Evolutionary conservation across 2,329 filamentous ascomycete species (phyloP), one percentile per base, ranked within the genome.

Genomic region (Penicillium italicum): DNA sequence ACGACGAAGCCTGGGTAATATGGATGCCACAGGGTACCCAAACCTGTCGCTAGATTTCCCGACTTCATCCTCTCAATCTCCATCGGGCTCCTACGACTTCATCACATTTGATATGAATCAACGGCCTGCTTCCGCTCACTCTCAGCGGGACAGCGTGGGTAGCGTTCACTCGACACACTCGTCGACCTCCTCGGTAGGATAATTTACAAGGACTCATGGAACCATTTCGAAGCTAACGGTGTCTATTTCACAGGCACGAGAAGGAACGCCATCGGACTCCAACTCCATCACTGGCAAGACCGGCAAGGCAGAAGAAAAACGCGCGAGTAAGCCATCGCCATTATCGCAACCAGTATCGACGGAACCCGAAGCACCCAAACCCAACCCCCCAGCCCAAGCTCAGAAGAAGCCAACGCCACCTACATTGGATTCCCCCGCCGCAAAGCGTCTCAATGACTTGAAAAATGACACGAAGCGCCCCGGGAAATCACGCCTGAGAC

Each of bases 371-470:
- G 47, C 64, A 30, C 56, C 62, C 11, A 51, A 47, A 42, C 63
- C 50, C 28, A 66, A 67, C 66, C 20, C 50, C 22, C 26, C 54
- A 53, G 22, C 49, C 50, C 31, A 44, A 43, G 9, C 62, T 61
- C 71, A 42, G 62, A 69, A 62, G 52, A 66, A 52, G 55, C 65
- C 10, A 55, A 73, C 53, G 58, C 66, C 64, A 76, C 77, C 64
- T 11, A 59, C 68, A 20, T 47, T 61, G 9, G 70, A 72, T 7
- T 92, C 89, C 63, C 85, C 89, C 44, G 93, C 93, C 20, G 87
- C 89, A 14, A 87, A 91, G 72, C 91, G 95, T 55, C 82, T 97
- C 37, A 86, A 89, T 43, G 91, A 92, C n/a, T 81, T 97, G 58
- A 89, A 93, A 63, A 93, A 89, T 69, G 90, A 90, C 51, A 79